A percentile compares a stretch with the other conserved stretches of the same genome.
Evolutionary conservation across 805 yeast species (phyloP).

Genomic region (Zygotorulaspora chibaensis): DNA sequence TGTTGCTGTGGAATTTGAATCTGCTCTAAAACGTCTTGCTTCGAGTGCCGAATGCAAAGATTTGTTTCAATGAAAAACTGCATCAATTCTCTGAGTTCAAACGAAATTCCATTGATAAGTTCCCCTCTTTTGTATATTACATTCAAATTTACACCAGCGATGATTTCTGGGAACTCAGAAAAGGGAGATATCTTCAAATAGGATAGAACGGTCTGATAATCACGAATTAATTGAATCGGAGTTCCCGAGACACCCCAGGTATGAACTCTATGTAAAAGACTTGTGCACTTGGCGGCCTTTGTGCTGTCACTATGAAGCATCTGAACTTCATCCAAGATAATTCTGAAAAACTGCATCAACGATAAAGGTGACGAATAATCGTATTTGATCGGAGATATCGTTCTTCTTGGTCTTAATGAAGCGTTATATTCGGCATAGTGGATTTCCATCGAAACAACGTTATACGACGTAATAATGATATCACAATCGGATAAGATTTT

Average conservation of each 20-base stretch:
- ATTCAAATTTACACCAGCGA: conserved; percentile 10
- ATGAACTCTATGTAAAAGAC: conserved; percentile 76
- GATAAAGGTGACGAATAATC: conserved; percentile 81
- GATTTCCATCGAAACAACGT: conserved; percentile 65
- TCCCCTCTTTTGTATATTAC: conserved; percentile 8
- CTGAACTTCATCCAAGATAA: conserved; percentile 90
- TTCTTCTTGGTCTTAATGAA: conserved; percentile 31
- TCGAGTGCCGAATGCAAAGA: conserved; percentile 66
- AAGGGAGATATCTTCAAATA: conserved; percentile 71
- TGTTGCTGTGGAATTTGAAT: conserved; percentile 75
- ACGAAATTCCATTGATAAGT: conserved; percentile 21
- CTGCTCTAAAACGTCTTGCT: conserved; percentile 73
- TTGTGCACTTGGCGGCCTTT: conserved; percentile 75
- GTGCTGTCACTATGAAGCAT: conserved; percentile 72
- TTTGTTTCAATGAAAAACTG: conserved; percentile 52
- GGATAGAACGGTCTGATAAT: conserved; percentile 64
- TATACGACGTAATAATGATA: conserved; percentile 75
- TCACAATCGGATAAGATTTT: conserved; percentile 59
- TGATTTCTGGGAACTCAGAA: conserved; percentile 31
- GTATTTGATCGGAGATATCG: conserved; percentile 29
- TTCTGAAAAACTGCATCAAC: conserved; percentile 81
- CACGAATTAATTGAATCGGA: conserved; percentile 66
- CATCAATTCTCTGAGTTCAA: conserved; percentile 41
- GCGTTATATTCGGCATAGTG: conserved; percentile 76
- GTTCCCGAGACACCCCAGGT: conserved; percentile 99